phyloP scores from a whole-genome alignment of 1,139 yeast genomes.

The Meyerozyma carpophila region DNA sequence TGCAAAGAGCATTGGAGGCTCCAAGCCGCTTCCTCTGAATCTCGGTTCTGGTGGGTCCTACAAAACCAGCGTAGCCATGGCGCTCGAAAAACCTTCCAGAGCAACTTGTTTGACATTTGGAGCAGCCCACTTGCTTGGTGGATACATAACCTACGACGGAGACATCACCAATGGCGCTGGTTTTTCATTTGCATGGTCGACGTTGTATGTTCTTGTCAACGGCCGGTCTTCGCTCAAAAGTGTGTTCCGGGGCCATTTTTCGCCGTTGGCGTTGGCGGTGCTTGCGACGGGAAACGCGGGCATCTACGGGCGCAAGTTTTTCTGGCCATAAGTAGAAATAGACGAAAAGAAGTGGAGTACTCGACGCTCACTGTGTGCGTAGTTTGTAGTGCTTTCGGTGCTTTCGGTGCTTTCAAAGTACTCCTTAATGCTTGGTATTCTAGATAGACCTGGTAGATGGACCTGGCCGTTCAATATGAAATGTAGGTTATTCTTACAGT shows the following conservation, averaged over 20 bases:
- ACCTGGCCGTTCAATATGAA: too few relatives aligned
- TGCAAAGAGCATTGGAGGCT: conserved; percentile 36
- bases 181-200: conserved; percentile 82
- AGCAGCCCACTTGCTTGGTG: conserved; percentile 53
- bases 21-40: conserved; percentile 15
- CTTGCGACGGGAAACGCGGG: conserved; percentile 61
- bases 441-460: too few relatives aligned
- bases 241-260: conserved; percentile 32
- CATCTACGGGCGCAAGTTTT: conserved; percentile 66
- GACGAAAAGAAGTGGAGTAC: conserved; percentile 3
- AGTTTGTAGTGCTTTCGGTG: too few relatives aligned
- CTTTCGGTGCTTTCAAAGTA: too few relatives aligned
- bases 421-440: too few relatives aligned
- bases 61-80: conserved; percentile 7
- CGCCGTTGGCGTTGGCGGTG: conserved; percentile 58
- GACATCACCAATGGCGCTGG: conserved; percentile 85
- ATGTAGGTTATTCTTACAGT: too few relatives aligned
- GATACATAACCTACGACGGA: conserved; percentile 75
- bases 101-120: conserved; percentile 9
- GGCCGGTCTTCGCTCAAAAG: conserved; percentile 54
- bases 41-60: conserved; percentile 10
- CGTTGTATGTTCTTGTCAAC: conserved; percentile 70
- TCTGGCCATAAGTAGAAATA: conserved; percentile 27
- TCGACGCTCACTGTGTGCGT: too few relatives aligned
- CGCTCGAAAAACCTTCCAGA: conserved; percentile 9